Evolutionary conservation across 208 protist species (phyloP).

Genomic region (Leishmania mexicana): DNA sequence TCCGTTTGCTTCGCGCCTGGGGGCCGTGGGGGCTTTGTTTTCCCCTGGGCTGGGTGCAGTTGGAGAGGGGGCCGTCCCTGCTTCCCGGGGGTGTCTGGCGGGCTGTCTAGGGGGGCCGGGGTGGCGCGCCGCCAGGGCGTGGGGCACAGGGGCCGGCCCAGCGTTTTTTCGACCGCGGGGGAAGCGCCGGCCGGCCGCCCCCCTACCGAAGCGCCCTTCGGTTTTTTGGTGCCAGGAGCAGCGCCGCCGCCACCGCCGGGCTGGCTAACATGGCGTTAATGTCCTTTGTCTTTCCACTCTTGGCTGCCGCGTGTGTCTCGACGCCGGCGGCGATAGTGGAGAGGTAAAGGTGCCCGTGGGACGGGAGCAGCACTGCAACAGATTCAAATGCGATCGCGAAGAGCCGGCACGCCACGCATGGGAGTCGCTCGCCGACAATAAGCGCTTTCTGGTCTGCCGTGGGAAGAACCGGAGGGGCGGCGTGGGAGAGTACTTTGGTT

Average conservation of each 20-base stretch:
- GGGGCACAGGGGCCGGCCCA: too few relatives aligned
- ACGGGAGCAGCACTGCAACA: constrained; percentile 39
- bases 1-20: not conserved
- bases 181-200: not conserved
- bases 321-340: constrained; percentile 22
- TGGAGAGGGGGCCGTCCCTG: too few relatives aligned
- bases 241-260: constrained; percentile 14
- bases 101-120: too few relatives aligned
- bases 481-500: constrained; percentile 13
- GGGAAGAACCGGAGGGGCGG: not conserved
- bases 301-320: not conserved
- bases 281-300: not conserved
- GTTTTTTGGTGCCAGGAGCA: constrained; percentile 3
- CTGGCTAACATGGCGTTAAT: not conserved
- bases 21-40: not conserved
- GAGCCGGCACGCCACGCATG: constrained; percentile 45
- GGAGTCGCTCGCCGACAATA: constrained; percentile 45
- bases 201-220: constrained; percentile 19
- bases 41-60: too few relatives aligned
- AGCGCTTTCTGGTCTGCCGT: constrained; percentile 30
- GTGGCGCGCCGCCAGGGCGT: too few relatives aligned
- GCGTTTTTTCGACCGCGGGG: not conserved
- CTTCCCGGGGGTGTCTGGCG: too few relatives aligned
- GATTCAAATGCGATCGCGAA: constrained; percentile 36
- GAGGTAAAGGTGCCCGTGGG: constrained; percentile 52